phyloP scores from a whole-genome alignment of 2,329 filamentous ascomycete species.

The Calonectria honghensis region DNA sequence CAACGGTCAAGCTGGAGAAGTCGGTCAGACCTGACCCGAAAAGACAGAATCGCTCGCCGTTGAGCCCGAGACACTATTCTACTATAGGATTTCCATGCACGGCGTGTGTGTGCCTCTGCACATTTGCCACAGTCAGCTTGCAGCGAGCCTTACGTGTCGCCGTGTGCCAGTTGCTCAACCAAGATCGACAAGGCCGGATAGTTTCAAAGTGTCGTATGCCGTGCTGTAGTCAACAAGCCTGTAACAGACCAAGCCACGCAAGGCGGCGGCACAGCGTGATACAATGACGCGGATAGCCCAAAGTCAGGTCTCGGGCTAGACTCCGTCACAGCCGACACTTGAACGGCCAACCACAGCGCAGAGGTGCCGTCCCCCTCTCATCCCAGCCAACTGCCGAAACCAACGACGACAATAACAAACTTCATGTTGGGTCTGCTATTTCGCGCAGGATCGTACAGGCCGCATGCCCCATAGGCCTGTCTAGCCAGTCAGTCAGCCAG shows the following conservation, averaged over 20 bases:
- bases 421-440: slow-evolving; percentile 30
- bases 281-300: slow-evolving; percentile 23
- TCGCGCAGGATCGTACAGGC: slow-evolving; percentile 34
- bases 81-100: background rate
- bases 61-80: slow-evolving; percentile 22
- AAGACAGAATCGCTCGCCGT: background rate
- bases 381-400: slow-evolving; percentile 27
- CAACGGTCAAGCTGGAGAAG: slow-evolving; percentile 18
- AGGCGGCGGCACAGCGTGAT: slow-evolving; percentile 35
- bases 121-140: background rate
- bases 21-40: slow-evolving; percentile 38
- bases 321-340: slow-evolving; percentile 35
- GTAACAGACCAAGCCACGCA: slow-evolving; percentile 29
- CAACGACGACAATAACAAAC: slow-evolving; percentile 20
- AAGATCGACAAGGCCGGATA: slow-evolving; percentile 17
- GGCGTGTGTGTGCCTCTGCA: background rate
- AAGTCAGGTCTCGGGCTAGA: slow-evolving; percentile 14
- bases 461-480: slow-evolving; percentile 16
- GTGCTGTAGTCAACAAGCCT: slow-evolving; percentile 12
- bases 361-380: slow-evolving; percentile 4
- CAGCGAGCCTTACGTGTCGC: slow-evolving; percentile 3
- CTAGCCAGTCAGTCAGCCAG: background rate
- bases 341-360: slow-evolving; percentile 16
- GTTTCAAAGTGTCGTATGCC: slow-evolving; percentile 32
- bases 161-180: slow-evolving; percentile 28